Conservation (phyloP, 2,329 filamentous ascomycete genomes). For the Colletotrichum endophyticum region DNA sequence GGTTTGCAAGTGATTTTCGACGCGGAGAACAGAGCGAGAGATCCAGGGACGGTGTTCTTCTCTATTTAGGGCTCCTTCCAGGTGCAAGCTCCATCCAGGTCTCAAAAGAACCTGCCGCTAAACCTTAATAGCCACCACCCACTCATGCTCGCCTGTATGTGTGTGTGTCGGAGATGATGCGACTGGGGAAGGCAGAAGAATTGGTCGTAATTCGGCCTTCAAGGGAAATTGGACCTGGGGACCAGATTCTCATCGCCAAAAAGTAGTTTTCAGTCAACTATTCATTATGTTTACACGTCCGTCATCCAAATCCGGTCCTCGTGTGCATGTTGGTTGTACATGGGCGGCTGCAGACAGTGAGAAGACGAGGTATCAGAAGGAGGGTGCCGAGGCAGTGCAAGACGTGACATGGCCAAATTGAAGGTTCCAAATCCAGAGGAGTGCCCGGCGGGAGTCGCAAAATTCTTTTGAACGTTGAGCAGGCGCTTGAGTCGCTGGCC, state of each 20-base stretch:
- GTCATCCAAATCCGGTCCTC: neutral
- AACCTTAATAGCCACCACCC: too few relatives aligned
- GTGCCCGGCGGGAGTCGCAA: neutral
- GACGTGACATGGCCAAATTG: neutral
- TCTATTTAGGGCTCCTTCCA: too few relatives aligned
- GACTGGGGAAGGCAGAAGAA: neutral
- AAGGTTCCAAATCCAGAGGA: neutral
- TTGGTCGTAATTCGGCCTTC: neutral
- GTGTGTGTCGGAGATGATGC: too few relatives aligned
- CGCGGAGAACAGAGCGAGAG: neutral
- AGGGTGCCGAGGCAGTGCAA: neutral
- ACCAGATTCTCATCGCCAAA: neutral
- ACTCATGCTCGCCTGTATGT: too few relatives aligned
- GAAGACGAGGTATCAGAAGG: neutral
- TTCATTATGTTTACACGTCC: neutral
- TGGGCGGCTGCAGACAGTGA: neutral
- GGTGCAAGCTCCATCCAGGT: too few relatives aligned
- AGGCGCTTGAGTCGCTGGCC: neutral
- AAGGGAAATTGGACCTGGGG: neutral
- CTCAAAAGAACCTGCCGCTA: too few relatives aligned
- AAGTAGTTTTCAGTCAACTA: neutral
- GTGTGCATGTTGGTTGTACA: neutral
- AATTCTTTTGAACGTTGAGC: neutral
- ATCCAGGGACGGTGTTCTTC: neutral
- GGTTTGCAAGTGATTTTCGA: neutral